Percentiles rank a stretch among this genome's conserved stretches.
Conservation (phyloP, 345 rosid genomes). For the Melaleuca quinquenervia region DNA sequence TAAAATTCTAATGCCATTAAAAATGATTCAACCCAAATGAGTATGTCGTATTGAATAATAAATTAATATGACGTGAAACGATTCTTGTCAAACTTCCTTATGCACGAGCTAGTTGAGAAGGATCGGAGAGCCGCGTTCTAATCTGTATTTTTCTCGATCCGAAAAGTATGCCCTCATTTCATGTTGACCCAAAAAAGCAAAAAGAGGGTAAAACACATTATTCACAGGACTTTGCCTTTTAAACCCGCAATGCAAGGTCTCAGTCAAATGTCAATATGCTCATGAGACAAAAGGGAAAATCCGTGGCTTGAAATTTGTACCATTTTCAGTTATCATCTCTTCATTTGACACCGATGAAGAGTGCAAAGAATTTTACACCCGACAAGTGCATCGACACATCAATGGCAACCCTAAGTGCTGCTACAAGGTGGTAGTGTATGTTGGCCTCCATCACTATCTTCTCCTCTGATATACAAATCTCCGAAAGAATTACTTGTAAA, state of each 20-base stretch:
- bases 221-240: not conserved
- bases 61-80: not conserved
- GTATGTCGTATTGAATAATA: not conserved
- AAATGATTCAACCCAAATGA: not conserved
- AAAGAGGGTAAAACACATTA: not conserved
- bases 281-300: not conserved
- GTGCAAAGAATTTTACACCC: not conserved
- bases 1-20: not conserved
- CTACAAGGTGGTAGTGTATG: not conserved
- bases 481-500: not conserved
- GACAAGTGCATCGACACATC: not conserved
- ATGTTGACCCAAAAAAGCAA: not conserved
- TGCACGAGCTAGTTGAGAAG: not conserved
- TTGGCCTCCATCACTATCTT: not conserved
- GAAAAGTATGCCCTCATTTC: not conserved
- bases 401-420: not conserved
- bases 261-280: not conserved
- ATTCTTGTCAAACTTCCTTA: not conserved
- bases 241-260: not conserved
- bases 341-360: not conserved
- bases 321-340: not conserved
- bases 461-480: not conserved
- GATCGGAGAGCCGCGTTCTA: not conserved
- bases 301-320: not conserved
- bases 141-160: not conserved